Evolutionary conservation across 1,284 basidiomycete genomes (phyloP), one percentile per base, ranked within the genome.

Genomic region (Cronartium quercuum): DNA sequence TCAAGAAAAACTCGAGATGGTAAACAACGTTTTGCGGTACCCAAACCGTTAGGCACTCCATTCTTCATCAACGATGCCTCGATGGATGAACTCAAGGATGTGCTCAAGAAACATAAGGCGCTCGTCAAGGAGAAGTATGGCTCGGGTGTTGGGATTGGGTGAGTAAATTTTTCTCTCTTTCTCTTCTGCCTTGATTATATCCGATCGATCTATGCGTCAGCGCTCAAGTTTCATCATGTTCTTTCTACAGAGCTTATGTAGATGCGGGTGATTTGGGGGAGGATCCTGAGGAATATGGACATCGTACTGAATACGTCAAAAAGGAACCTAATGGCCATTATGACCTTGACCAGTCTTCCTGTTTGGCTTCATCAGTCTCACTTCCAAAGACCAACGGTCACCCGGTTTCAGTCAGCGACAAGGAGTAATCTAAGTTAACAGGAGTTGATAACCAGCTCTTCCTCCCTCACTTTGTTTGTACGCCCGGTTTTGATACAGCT

Each of bases 41-140:
- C 83, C 75, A 80, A 82, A 76, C 81, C 82, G 24, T 80, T 83
- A 65, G 83, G 83, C 71, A 81, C 82, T 76, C 83, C 82, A 76
- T 73, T 80, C 63, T 84, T 84, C 78, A 80, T 83, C 79, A 84
- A 84, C 80, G 83, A 84, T 78, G 81, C 83, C 47, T 77, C 82
- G 12, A 79, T 81, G 75, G 79, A 81, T 55, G 83, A 84, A 78
- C 80, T 83, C 58, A 78, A 78, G 75, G 77, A 80, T 38, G 81
- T 80, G 70, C 81, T 84, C 70, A 80, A 80, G 66, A 79, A 78
- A 13, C 83, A 84, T 82, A 84, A 84, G 81, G 78, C 78, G 37
- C 82, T 83, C 77, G 79, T 83, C 78, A 79, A 79, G 76, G 69
- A 78, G 68, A 81, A 81, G 68, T 83, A 77, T 79, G 81, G 81